Evolutionary conservation across 495 filamentous ascomycete genomes (phyloP), one percentile per base, ranked within the genome.

Genomic region (Hypoxylon intermedium): DNA sequence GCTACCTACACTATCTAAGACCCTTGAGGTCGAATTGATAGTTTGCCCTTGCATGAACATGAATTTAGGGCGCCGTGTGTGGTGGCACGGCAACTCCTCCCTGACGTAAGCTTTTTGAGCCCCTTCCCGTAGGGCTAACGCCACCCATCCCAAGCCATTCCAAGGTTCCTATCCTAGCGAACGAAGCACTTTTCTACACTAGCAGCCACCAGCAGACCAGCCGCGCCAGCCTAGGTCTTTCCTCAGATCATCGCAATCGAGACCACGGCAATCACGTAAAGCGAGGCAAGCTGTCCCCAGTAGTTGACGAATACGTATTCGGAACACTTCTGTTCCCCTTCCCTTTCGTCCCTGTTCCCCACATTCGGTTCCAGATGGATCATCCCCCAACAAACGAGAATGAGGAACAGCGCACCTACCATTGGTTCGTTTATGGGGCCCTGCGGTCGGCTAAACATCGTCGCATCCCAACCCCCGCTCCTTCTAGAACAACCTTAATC

Each of bases 401-500:
- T 5, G 15, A 13, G 45, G 34, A 53, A 55, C n/a, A n/a, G 28
- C 45, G 19, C 46, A 38, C 36, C 24, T 34, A 51, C 49, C 60
- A 50, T 48, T 48, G 28, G 53, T 38, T 19, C 28, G 15, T 7
- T 12, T 3, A 18, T 5, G 36, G 15, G 9, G 43, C 50, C 44
- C 38, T 59, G 45, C 48, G 37, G 56, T 41, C 45, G 44, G 55
- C 21, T 52, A 52, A 47, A 46, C 18, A 37, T 52, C 26, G 54
- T 9, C n/a, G n/a, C n/a, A n/a, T 36, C 15, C 3, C 36, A 12
- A 37, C n/a, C 41, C 40, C 62, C 56, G 49, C 46, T 52, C 38
- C 56, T 65, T 65, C 62, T 60, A 65, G 62, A 65, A 65, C 49
- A 60, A 56, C 50, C 34, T 60, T 59, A 60, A 65, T n/a, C n/a